Base-by-base conservation (phyloP, 192 early-diverging fungal species). In the Podila epicladia region DNA sequence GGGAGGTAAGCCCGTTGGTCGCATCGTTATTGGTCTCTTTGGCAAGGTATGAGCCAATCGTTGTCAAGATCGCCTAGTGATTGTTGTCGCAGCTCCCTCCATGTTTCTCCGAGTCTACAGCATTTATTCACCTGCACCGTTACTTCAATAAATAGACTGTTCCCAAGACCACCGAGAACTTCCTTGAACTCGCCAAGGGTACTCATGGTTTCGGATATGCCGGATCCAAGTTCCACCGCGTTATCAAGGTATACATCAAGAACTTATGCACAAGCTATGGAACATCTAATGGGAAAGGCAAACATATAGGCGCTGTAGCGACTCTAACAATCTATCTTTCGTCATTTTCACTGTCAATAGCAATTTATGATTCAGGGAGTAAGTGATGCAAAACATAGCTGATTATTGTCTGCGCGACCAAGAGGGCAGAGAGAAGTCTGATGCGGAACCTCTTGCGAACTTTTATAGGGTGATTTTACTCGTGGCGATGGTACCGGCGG, bases 121-220 rank as follows among this genome's bases (percentile, higher is more conserved):
- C 8, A 9, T 3, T 33, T 11, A 28, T 3, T 26, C 3, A 20
- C 13, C 48, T 35, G 8, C 15, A 66, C 31, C 8, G 0, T 50
- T 67, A 12, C 33, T 12, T 32, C 19, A 45, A 28, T 7, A 20
- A 70, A 24, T 37, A 84, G 82, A 73, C 71, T 69, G 91, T 93
- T 26, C 92, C 92, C 64, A 89, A 89, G 78, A 94, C 93, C 6
- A 91, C 91, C 66, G 93, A 97, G 84, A 98, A 98, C 93, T 98
- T 98, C 85, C 91, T 95, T 26, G 93, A 92, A 48, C 91, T 98
- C 71, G 94, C 94, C 86, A 98, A 95, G 66, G 94, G 95, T 74
- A 93, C 51, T 38, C 24, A 79, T 45, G 80, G 74, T 11, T 79
- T 73, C 38, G 74, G 84, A 29, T 85, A 82, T 61, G 76, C 80